Evolutionary conservation across 2,329 filamentous ascomycete species (phyloP).

Genomic region (Biscogniauxia sp.): DNA sequence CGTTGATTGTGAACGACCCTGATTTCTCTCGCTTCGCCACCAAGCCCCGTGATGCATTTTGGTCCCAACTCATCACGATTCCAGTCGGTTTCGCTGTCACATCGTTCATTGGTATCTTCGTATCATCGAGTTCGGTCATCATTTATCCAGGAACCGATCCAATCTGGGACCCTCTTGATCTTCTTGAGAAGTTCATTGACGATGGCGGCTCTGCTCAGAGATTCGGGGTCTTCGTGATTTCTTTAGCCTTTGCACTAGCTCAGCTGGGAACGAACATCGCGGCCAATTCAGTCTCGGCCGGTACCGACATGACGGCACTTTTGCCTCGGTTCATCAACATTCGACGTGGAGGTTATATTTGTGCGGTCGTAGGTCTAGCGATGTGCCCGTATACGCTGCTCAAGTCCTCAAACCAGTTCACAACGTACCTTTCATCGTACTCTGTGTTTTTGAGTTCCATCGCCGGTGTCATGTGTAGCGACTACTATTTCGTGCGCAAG

Average conservation of each 20-base stretch:
- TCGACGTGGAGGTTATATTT: slow-evolving; percentile 82
- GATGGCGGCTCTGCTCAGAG: slow-evolving; percentile 67
- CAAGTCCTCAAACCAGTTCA: slow-evolving; percentile 75
- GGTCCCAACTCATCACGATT: slow-evolving; percentile 76
- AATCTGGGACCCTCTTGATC: slow-evolving; percentile 71
- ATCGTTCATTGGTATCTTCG: slow-evolving; percentile 79
- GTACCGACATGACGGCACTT: slow-evolving; percentile 78
- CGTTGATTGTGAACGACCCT: slow-evolving; percentile 77
- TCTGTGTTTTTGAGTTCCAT: slow-evolving; percentile 93
- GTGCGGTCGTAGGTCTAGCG: slow-evolving; percentile 72
- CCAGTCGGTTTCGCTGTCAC: slow-evolving; percentile 71
- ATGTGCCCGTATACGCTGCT: slow-evolving; percentile 89
- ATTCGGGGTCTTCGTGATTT: slow-evolving; percentile 74
- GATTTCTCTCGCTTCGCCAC: slow-evolving; percentile 83
- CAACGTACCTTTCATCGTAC: slow-evolving; percentile 87
- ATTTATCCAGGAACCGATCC: slow-evolving; percentile 61
- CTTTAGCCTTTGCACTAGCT: slow-evolving; percentile 69
- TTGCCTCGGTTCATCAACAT: slow-evolving; percentile 80
- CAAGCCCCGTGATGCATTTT: slow-evolving; percentile 73
- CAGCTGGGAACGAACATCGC: slow-evolving; percentile 86
- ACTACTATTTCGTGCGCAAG: slow-evolving; percentile 83
- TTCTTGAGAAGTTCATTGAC: slow-evolving; percentile 66
- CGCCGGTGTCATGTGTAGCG: slow-evolving; percentile 82
- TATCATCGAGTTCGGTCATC: slow-evolving; percentile 69
- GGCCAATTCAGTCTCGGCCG: slow-evolving; percentile 80